Evolutionary conservation across 2,329 filamentous ascomycete species (phyloP).

Genomic region (Passalora sequoiae): DNA sequence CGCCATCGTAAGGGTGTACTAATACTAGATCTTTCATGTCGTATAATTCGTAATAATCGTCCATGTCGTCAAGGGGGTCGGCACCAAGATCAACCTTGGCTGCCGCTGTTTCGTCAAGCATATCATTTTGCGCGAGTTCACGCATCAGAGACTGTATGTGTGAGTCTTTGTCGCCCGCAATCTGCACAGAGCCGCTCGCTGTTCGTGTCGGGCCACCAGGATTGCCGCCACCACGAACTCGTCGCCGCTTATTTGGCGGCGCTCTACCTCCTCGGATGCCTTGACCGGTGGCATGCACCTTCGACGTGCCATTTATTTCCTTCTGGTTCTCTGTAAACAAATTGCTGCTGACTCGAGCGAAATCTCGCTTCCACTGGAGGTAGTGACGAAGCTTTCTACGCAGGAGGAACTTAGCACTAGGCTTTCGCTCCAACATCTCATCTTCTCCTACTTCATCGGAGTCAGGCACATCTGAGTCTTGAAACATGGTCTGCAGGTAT

Average conservation of each 20-base stretch:
- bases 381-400: conserved; percentile 80
- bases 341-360: conserved; percentile 74
- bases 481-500: conserved; percentile 84
- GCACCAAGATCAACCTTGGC: conserved; percentile 70
- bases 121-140: conserved; percentile 74
- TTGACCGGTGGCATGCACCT: conserved; percentile 33
- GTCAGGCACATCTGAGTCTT: conserved; percentile 34
- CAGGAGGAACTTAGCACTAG: conserved; percentile 85
- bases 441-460: conserved; percentile 52
- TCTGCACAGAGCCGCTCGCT: conserved; percentile 67
- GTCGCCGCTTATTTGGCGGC: conserved; percentile 78
- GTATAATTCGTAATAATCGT: conserved; percentile 85
- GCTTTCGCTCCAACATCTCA: conserved; percentile 38
- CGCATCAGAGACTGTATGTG: conserved; percentile 79
- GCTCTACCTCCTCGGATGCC: conserved; percentile 52
- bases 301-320: conserved; percentile 60
- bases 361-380: conserved; percentile 82
- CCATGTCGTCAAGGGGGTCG: conserved; percentile 85
- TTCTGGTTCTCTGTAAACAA: conserved; percentile 77
- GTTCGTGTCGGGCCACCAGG: conserved; percentile 57
- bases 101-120: conserved; percentile 53
- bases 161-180: conserved; percentile 74
- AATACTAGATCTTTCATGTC: conserved; percentile 85
- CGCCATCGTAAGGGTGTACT: conserved; percentile 88
- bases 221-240: conserved; percentile 72